Evolutionary conservation across 176 grass and related monocot genomes (phyloP), one percentile per base, ranked within the genome.

Genomic region (Stipa capillata): DNA sequence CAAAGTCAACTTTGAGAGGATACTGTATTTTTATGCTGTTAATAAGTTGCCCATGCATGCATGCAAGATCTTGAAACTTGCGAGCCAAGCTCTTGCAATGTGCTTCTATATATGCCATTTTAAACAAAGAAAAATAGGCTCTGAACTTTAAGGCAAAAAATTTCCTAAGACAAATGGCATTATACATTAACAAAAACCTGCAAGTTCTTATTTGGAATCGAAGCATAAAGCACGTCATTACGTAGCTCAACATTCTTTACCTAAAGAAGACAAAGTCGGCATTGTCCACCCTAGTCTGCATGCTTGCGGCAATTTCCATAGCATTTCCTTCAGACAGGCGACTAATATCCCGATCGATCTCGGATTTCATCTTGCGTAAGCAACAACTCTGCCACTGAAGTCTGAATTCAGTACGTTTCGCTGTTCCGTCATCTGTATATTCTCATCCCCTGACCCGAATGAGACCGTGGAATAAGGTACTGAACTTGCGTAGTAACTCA

Each of bases 61-160:
- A 14, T n/a, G 52, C n/a, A 21, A 50, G 52, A 37, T 78, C 24
- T 70, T 85, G 64, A 85, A 73, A 37, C 63, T 59, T 60, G 14
- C 64, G 17, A 69, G 6, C 18, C 12, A 32, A 37, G 52, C 56
- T 59, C 45, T 23, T 27, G 23, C 53, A 56, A 13, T 56, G 53
- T 4, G 53, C 53, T 56, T 13, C 53, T 27, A 56, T 27, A 41
- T 8, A 49, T 16, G 28, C 28, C 57, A 60, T 32, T 17, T 25
- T 27, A 4, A 56, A 60, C 15, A 59, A 20, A 1, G 29, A 28
- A 59, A 15, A 28, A 13, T 9, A 31, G 25, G 51, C 23, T 32
- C 6, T 60, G 5, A 32, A 59, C 27, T 32, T 1, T 31, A 9
- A 59, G 16, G 56, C n/a, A 55, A 25, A 60, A 4, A 32, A 7